Evolutionary conservation across 371 early-diverging fungal genomes (phyloP), one percentile per base, ranked within the genome.

Genomic region (Rhizomucor pusillus): DNA sequence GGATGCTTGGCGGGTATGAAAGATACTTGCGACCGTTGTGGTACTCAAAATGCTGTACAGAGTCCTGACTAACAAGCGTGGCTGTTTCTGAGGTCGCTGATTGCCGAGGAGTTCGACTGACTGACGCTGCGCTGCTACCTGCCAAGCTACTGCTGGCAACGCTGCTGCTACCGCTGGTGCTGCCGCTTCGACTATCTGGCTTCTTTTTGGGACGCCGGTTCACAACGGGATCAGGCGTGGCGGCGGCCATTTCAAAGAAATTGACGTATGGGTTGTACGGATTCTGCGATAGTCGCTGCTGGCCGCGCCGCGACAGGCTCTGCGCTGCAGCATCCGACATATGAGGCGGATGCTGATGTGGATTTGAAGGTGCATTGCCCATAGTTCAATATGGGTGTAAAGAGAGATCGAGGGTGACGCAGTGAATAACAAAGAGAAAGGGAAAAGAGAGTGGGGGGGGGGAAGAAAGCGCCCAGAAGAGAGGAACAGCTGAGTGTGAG

Each of bases 301-400:
- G 63, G 11, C 47, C 53, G 29, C 55, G 50, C 36, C 47, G 52
- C 14, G 63, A 53, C 43, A 63, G 37, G 16, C 50, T 62, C 40
- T 56, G 50, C 13, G 44, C 41, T 10, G 51, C 59, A 14, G 52
- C 58, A 50, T 58, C 54, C 12, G 58, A 51, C 1, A 60, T 24
- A 13, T 14, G 41, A 19, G 52, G 29, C 29, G 29, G 29, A 5
- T 29, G 29, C 22, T 35, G 54, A 19, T 11, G 36, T 11, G 16
- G 63, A 9, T 58, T 58, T 16, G 63, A 63, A 33, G 58, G 56
- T 45, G 55, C 53, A 47, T 63, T 57, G 24, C 63, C 63, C 63
- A 63, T 62, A 39, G 46, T 25, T 47, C 16, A 47, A 9, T 50
- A 35, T 50, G 13, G 43, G 25, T 16, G 20, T 16, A 37, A 39